A percentile compares a stretch with the other conserved stretches of the same genome.
These are phyloP conservation scores for Achaetomiella virescens DNA, from an alignment of 495 filamentous ascomycete genomes.

Conservation along the genomic window DNA sequence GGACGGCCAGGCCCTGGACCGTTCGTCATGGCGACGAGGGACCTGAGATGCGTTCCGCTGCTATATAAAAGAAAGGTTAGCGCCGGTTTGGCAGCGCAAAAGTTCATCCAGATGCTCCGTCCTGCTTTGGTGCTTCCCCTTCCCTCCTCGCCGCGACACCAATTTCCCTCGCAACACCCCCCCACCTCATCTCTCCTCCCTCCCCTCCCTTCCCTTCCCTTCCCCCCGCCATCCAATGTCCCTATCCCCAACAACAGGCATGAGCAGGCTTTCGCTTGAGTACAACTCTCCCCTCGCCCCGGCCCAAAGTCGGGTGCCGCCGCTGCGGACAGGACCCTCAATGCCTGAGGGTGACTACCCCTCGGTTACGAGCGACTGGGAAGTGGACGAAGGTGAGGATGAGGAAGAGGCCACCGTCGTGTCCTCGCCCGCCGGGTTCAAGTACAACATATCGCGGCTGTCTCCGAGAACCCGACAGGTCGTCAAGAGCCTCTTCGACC, in stretches of 20 bases:
- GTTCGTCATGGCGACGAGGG: neutral
- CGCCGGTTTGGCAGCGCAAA: neutral
- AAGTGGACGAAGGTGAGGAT: slow-evolving; percentile 26
- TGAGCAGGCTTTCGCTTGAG: slow-evolving; percentile 39
- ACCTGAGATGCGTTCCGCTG: neutral
- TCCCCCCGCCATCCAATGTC: slow-evolving; percentile 20
- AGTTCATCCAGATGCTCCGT: neutral
- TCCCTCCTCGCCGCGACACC: neutral
- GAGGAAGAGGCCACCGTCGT: slow-evolving; percentile 29
- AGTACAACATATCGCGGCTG: slow-evolving; percentile 28
- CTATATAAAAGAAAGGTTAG: neutral
- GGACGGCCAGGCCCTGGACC: neutral
- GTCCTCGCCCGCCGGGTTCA: slow-evolving; percentile 33
- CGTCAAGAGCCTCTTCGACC: slow-evolving; percentile 20
- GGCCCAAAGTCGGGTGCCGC: slow-evolving; percentile 23
- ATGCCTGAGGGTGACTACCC: slow-evolving; percentile 10
- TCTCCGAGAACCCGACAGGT: slow-evolving; percentile 18
- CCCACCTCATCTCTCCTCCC: neutral
- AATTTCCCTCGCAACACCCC: neutral
- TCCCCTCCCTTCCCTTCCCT: slow-evolving; percentile 7
- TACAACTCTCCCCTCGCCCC: slow-evolving; percentile 26
- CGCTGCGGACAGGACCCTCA: slow-evolving; percentile 7
- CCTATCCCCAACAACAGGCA: slow-evolving; percentile 30
- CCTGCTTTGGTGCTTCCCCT: neutral
- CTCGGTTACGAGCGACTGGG: slow-evolving; percentile 28